A percentile compares a stretch with the other conserved stretches of the same genome.
phyloP scores from a whole-genome alignment of 495 filamentous ascomycete genomes.

The Annulohypoxylon nitens region DNA sequence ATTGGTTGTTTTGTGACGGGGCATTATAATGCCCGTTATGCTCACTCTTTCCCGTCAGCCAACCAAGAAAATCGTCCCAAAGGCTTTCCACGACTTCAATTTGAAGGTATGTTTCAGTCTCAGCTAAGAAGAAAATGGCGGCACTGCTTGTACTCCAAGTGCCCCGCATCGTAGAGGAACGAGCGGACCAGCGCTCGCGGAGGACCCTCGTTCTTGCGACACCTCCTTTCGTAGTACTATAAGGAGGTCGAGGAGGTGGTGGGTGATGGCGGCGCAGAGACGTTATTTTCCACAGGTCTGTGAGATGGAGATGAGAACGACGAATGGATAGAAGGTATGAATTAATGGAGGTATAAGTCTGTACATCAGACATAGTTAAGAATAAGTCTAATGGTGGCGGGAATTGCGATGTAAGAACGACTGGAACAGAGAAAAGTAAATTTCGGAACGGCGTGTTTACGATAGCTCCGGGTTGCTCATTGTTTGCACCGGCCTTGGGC shows the following conservation, averaged over 20 bases:
- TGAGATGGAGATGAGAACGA: conserved; percentile 82
- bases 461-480: conserved; percentile 52
- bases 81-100: conserved; percentile 86
- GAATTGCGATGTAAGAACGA: conserved; percentile 76
- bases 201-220: conserved; percentile 66
- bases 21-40: conserved; percentile 32
- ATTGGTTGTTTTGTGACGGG: neutral
- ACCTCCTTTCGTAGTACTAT: conserved; percentile 70
- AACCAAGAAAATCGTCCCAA: conserved; percentile 73
- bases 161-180: conserved; percentile 75
- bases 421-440: conserved; percentile 82
- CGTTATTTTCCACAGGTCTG: conserved; percentile 86
- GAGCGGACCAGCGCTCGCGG: conserved; percentile 68
- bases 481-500: conserved; percentile 27
- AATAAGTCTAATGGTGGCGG: conserved; percentile 89
- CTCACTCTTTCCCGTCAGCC: conserved; percentile 58
- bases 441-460: conserved; percentile 75
- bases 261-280: conserved; percentile 81
- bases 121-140: conserved; percentile 87
- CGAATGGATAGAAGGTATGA: conserved; percentile 88
- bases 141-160: conserved; percentile 90
- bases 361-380: conserved; percentile 77
- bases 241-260: conserved; percentile 72
- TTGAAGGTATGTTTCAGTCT: conserved; percentile 87
- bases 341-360: conserved; percentile 83